phyloP scores from a whole-genome alignment of 148 eudicot species.

The Pharnaceum exiguum region DNA sequence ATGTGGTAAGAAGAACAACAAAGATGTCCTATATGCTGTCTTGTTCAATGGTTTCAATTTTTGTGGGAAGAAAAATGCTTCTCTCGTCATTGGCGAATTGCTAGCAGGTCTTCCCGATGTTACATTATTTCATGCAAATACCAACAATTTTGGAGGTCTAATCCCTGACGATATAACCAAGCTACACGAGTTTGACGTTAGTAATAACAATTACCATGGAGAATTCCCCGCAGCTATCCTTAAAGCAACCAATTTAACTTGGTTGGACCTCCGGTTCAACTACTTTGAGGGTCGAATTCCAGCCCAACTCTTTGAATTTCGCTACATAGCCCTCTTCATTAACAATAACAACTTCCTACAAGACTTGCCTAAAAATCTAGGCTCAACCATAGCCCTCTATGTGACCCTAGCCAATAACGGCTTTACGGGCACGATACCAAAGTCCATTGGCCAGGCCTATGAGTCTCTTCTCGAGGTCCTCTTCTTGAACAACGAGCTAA shows the following conservation, averaged over 20 bases:
- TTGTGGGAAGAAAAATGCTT: slow-evolving; percentile 12
- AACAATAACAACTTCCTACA: slow-evolving; percentile 37
- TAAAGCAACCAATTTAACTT: slow-evolving; percentile 15
- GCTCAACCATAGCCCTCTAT: slow-evolving; percentile 26
- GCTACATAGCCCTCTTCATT: slow-evolving; percentile 36
- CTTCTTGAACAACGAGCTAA: slow-evolving; percentile 28
- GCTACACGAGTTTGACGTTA: slow-evolving; percentile 42
- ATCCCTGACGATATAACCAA: slow-evolving; percentile 15
- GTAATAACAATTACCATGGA: slow-evolving; percentile 35
- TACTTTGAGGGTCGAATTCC: slow-evolving; percentile 28
- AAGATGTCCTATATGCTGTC: not conserved
- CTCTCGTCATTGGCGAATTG: slow-evolving; percentile 11
- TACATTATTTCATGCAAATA: slow-evolving; percentile 35
- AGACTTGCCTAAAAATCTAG: slow-evolving; percentile 25
- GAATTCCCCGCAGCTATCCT: slow-evolving; percentile 32
- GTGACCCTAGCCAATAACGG: slow-evolving; percentile 42
- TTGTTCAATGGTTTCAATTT: slow-evolving; percentile 25
- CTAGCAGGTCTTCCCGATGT: slow-evolving; percentile 16
- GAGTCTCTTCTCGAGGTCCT: slow-evolving; percentile 29
- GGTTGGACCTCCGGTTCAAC: slow-evolving; percentile 44
- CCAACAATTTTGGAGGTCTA: slow-evolving; percentile 24
- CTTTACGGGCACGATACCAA: slow-evolving; percentile 38
- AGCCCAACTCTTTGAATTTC: slow-evolving; percentile 23
- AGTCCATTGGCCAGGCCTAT: slow-evolving; percentile 24
- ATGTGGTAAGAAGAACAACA: slow-evolving; percentile 9